phyloP scores from a whole-genome alignment of 106 monocot species.

The Platanthera zijinensis region DNA sequence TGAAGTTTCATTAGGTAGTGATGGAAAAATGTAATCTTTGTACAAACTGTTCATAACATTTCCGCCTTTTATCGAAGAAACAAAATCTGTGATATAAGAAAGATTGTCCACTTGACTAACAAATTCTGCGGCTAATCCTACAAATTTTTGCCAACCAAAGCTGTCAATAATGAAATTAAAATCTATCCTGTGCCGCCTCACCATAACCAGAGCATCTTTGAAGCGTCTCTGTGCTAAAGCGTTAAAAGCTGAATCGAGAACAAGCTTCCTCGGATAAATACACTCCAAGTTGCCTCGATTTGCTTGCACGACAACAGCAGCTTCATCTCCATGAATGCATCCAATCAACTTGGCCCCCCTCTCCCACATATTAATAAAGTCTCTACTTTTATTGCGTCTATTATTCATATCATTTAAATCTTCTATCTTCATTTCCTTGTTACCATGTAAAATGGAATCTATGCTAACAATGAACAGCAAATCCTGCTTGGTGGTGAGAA shows the following conservation, averaged over 20 bases:
- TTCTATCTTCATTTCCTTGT: constrained; percentile 35
- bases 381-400: constrained; percentile 32
- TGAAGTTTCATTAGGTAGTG: constrained; percentile 10
- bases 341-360: constrained; percentile 82
- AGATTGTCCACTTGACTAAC: constrained; percentile 83
- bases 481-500: constrained; percentile 87
- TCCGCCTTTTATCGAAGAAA: constrained; percentile 78
- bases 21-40: constrained; percentile 32
- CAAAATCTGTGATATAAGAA: constrained; percentile 79
- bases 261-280: constrained; percentile 86
- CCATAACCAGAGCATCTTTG: constrained; percentile 74
- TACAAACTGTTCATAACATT: constrained; percentile 71
- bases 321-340: constrained; percentile 92
- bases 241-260: constrained; percentile 69
- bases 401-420: constrained; percentile 13
- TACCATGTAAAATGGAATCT: constrained; percentile 58
- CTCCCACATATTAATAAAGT: constrained; percentile 72
- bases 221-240: constrained; percentile 63
- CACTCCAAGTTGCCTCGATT: constrained; percentile 85
- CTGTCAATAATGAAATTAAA: constrained; percentile 93
- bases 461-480: constrained; percentile 57
- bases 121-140: constrained; percentile 59
- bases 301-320: constrained; percentile 77
- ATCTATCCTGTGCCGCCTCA: constrained; percentile 94
- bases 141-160: constrained; percentile 69